Conservation (phyloP, 768 basidiomycete genomes). For the Mycena leptocephala region DNA sequence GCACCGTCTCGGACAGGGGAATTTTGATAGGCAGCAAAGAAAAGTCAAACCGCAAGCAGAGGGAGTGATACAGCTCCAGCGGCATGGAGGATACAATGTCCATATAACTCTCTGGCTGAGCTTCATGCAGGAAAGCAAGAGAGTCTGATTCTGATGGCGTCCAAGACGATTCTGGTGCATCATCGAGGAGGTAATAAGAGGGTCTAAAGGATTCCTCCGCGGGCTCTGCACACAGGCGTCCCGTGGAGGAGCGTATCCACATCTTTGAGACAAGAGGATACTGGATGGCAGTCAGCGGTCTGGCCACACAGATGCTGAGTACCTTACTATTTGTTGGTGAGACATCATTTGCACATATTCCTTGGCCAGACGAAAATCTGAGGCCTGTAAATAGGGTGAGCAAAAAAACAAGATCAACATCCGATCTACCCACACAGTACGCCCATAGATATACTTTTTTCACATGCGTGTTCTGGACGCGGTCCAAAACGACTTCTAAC, state of each 20-base stretch:
- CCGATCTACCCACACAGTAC: neutral
- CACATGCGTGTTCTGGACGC: neutral
- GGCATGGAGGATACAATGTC: neutral
- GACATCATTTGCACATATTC: neutral
- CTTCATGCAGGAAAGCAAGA: neutral
- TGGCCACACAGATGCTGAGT: neutral
- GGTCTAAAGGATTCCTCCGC: neutral
- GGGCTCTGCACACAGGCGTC: neutral
- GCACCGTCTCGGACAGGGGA: neutral
- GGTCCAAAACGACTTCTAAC: neutral
- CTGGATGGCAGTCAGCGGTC: neutral
- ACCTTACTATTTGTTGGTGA: neutral
- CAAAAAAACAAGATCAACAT: neutral
- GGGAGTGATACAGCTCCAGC: neutral
- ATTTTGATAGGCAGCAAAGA: neutral
- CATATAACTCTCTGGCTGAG: neutral
- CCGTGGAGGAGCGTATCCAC: neutral
- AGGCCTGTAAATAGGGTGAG: neutral
- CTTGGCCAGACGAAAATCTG: neutral
- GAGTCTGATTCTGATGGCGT: neutral
- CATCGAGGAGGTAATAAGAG: neutral
- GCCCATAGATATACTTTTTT: neutral
- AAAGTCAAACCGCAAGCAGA: neutral
- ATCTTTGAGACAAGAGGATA: neutral
- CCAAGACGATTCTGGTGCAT: neutral